Evolutionary conservation across 2,329 filamentous ascomycete species (phyloP).

Genomic region (Aspergillus brasiliensis): DNA sequence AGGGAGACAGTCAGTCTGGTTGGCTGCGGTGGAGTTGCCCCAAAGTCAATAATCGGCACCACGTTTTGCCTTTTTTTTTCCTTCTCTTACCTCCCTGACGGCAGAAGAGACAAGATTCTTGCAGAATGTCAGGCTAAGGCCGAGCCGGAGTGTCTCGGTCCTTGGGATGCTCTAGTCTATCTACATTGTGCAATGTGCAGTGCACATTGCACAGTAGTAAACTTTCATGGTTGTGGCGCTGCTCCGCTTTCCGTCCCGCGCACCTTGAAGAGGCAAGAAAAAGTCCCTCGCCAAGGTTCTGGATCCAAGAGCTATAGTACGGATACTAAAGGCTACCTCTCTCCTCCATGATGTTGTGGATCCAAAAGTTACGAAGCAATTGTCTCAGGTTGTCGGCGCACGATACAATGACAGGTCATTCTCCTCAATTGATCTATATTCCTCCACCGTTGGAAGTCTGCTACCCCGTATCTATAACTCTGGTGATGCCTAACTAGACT

Average conservation of each 20-base stretch:
- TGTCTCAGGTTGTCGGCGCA: background rate
- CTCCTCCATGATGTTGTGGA: background rate
- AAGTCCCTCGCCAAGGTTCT: background rate
- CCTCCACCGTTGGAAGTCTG: background rate
- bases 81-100: background rate
- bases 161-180: background rate
- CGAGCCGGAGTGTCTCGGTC: background rate
- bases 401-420: background rate
- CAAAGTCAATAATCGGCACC: conserved; percentile 8
- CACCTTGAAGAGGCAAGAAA: background rate
- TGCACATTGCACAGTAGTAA: no score
- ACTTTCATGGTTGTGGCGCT: background rate
- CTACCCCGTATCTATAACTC: background rate
- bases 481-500: background rate
- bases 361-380: background rate
- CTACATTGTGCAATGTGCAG: no score
- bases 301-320: background rate
- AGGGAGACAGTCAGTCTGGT: conserved; percentile 1
- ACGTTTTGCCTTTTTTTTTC: conserved; percentile 5
- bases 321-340: background rate
- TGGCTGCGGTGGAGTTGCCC: conserved; percentile 6
- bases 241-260: background rate
- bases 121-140: conserved; percentile 1
- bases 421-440: background rate
- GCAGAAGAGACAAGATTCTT: background rate